These are phyloP conservation scores for Fraxinus angustifolia DNA, from an alignment of 305 asterid species.

Conservation along the genomic window DNA sequence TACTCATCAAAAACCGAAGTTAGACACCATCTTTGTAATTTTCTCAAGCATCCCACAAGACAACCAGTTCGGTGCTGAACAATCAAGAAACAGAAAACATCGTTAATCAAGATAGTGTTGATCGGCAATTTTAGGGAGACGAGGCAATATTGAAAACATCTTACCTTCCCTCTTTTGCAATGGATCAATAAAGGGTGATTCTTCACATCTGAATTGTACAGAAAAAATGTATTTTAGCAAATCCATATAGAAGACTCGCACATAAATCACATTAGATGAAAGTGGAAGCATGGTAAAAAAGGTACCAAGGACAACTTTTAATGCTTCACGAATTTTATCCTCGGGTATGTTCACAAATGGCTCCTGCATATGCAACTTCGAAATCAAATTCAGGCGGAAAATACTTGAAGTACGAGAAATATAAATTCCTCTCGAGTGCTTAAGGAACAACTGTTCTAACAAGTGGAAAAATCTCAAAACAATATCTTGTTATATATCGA, in stretches of 20 bases:
- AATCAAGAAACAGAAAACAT: background rate
- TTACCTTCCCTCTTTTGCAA: conserved; percentile 77
- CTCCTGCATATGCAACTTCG: conserved; percentile 33
- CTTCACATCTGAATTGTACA: conserved; percentile 44
- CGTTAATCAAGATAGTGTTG: conserved; percentile 9
- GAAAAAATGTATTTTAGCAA: background rate
- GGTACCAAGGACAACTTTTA: conserved; percentile 55
- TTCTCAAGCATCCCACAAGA: conserved; percentile 66
- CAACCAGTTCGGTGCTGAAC: conserved; percentile 66
- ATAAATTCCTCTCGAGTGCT: background rate
- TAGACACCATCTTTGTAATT: conserved; percentile 58
- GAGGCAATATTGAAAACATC: conserved; percentile 5
- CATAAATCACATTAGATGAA: background rate
- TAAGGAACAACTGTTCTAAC: background rate
- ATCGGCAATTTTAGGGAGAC: conserved; percentile 4
- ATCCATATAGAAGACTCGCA: conserved; percentile 9
- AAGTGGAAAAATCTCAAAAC: background rate
- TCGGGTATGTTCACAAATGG: conserved; percentile 70
- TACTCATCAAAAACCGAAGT: conserved; percentile 62
- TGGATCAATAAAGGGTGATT: conserved; percentile 70
- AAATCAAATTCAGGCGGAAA: background rate
- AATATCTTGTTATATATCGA: background rate
- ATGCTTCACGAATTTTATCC: conserved; percentile 59
- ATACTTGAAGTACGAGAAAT: background rate
- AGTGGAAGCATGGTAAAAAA: background rate